Conservation (phyloP, 1,284 basidiomycete genomes). For the Ustilago nuda region DNA sequence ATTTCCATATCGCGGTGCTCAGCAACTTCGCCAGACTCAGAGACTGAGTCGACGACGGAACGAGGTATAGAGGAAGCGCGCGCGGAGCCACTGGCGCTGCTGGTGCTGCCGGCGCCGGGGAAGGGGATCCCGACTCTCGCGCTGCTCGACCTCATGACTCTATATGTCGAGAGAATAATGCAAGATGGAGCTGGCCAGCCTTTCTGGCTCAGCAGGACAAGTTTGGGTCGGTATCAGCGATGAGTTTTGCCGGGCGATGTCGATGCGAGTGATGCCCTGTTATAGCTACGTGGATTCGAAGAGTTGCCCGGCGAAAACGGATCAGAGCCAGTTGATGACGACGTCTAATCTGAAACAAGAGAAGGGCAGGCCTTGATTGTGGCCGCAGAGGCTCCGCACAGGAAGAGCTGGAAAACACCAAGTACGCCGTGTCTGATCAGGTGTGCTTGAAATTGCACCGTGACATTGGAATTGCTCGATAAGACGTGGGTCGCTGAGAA, state of each 20-base stretch:
- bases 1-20: slow-evolving; percentile 43
- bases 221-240: background rate
- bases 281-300: background rate
- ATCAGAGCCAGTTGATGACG: background rate
- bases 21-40: slow-evolving; percentile 23
- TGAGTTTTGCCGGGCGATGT: background rate
- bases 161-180: slow-evolving; percentile 37
- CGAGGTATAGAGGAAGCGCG: slow-evolving; percentile 34
- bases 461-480: slow-evolving; percentile 20
- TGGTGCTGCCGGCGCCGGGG: slow-evolving; percentile 37
- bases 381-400: background rate
- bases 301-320: background rate
- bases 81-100: slow-evolving; percentile 14
- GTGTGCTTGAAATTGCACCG: slow-evolving; percentile 1
- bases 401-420: slow-evolving; percentile 8
- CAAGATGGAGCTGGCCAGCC: slow-evolving; percentile 34
- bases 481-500: background rate
- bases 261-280: background rate
- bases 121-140: slow-evolving; percentile 42
- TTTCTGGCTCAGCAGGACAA: slow-evolving; percentile 32
- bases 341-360: background rate
- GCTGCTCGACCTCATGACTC: slow-evolving; percentile 46
- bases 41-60: slow-evolving; percentile 24
- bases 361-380: background rate
- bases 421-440: slow-evolving; percentile 4